Conservation (phyloP, 495 filamentous ascomycete species). For the Geoglossum glabrum region DNA sequence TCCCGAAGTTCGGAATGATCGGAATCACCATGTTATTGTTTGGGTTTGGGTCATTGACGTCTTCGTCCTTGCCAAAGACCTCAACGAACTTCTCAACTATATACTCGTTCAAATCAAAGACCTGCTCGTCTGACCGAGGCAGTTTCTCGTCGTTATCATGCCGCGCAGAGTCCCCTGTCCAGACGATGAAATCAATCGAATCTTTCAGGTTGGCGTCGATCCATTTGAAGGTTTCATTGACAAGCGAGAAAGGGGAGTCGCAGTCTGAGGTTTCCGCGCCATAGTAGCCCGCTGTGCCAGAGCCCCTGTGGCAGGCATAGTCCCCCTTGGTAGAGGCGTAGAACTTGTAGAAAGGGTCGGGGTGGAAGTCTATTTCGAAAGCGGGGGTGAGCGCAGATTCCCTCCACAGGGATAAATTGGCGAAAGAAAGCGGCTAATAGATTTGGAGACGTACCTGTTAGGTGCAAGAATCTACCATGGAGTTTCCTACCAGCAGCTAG, state of each 20-base stretch:
- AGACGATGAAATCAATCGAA: slow-evolving; percentile 82
- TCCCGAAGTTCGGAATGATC: slow-evolving; percentile 77
- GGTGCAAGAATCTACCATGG: slow-evolving; percentile 70
- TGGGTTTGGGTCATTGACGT: slow-evolving; percentile 24
- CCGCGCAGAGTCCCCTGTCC: slow-evolving; percentile 91
- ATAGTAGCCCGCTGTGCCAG: slow-evolving; percentile 58
- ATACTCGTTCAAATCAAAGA: slow-evolving; percentile 51
- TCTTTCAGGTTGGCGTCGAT: slow-evolving; percentile 67
- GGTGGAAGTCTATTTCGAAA: slow-evolving; percentile 55
- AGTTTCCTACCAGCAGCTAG: not conserved
- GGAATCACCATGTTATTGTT: slow-evolving; percentile 47
- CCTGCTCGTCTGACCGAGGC: slow-evolving; percentile 52
- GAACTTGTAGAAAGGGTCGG: slow-evolving; percentile 63
- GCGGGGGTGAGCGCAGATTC: not conserved
- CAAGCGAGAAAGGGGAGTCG: slow-evolving; percentile 58
- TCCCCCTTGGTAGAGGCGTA: slow-evolving; percentile 48
- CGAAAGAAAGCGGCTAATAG: not conserved
- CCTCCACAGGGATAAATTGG: not conserved
- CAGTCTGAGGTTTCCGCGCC: slow-evolving; percentile 76
- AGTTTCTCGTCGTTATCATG: slow-evolving; percentile 82
- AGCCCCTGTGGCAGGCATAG: slow-evolving; percentile 57
- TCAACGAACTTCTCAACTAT: slow-evolving; percentile 58
- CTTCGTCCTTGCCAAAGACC: slow-evolving; percentile 38
- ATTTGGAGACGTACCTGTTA: slow-evolving; percentile 47
- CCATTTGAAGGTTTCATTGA: slow-evolving; percentile 87